These are phyloP conservation scores for Apiotrichum laibachii DNA, from an alignment of 1,284 basidiomycete genomes.

Conservation along the genomic window DNA sequence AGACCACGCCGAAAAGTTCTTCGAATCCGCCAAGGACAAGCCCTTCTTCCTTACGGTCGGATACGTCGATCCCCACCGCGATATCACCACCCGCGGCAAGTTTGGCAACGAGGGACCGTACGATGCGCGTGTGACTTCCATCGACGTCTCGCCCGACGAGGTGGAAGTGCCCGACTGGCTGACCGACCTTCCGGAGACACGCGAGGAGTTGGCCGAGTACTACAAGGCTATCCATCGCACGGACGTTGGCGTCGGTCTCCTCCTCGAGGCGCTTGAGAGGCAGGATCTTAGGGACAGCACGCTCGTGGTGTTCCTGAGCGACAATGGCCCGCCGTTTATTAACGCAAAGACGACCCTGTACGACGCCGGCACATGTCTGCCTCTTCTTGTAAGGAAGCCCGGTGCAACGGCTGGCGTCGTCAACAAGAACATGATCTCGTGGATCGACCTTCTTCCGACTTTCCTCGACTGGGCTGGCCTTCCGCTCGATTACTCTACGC, in stretches of 20 bases:
- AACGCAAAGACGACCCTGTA: constrained; percentile 32
- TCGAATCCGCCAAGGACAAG: constrained; percentile 17
- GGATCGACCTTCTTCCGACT: constrained; percentile 27
- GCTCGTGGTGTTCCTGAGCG: constrained; percentile 25
- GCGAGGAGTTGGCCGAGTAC: constrained; percentile 26
- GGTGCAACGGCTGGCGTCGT: constrained; percentile 5
- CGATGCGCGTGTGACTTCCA: constrained; percentile 6
- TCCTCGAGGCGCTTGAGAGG: constrained; percentile 17
- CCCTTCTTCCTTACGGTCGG: constrained; percentile 26
- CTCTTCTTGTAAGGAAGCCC: constrained; percentile 23
- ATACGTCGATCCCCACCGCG: constrained; percentile 29
- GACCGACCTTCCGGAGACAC: constrained; percentile 19
- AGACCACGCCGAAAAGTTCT: constrained; percentile 23
- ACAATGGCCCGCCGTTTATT: constrained; percentile 33
- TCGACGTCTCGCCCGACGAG: constrained; percentile 1
- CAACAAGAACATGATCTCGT: constrained; percentile 27
- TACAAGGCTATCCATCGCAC: constrained; percentile 25
- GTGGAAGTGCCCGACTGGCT: constrained; percentile 24
- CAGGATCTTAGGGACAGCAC: constrained; percentile 17
- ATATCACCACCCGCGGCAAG: constrained; percentile 22
- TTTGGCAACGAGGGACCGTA: constrained; percentile 22
- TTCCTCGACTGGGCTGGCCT: constrained; percentile 24
- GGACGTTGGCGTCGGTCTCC: constrained; percentile 27
- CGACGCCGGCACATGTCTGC: constrained; percentile 27
- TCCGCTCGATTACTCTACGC: not conserved